Evolutionary conservation across 768 basidiomycete species (phyloP).

Genomic region (Collybia sordida): DNA sequence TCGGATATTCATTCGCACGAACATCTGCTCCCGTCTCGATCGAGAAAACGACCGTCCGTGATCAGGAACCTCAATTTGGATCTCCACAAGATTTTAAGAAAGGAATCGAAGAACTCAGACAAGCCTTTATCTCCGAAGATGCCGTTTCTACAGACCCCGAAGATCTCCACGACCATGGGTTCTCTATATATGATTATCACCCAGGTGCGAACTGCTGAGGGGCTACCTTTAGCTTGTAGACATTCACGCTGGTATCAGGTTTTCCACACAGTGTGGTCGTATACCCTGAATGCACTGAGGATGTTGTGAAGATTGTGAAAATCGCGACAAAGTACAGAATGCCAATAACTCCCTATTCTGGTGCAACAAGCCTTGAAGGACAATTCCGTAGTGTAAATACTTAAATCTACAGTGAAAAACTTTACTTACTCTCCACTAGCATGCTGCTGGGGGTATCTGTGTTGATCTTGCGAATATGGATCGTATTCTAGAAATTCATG

Average conservation of each 20-base stretch:
- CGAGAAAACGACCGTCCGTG: not conserved
- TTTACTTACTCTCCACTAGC: conserved; percentile 19
- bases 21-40: not conserved
- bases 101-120: conserved; percentile 51
- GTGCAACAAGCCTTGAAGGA: conserved; percentile 82
- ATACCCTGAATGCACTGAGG: conserved; percentile 69
- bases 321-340: conserved; percentile 73
- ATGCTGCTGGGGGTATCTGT: conserved; percentile 65
- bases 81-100: conserved; percentile 49
- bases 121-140: conserved; percentile 33
- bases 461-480: conserved; percentile 82
- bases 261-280: conserved; percentile 57
- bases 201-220: conserved; percentile 35
- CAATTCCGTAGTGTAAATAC: conserved; percentile 60
- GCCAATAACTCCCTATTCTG: conserved; percentile 78
- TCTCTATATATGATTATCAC: conserved; percentile 51
- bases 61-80: conserved; percentile 38
- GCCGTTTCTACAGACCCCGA: conserved; percentile 51
- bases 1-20: not conserved
- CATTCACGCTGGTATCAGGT: not conserved
- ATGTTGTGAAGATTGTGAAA: conserved; percentile 78
- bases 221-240: no score
- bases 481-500: conserved; percentile 71
- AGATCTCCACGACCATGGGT: conserved; percentile 54
- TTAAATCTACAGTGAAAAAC: not conserved